Base-by-base conservation (phyloP, 2,329 filamentous ascomycete species). In the Hypoxylon sp. region DNA sequence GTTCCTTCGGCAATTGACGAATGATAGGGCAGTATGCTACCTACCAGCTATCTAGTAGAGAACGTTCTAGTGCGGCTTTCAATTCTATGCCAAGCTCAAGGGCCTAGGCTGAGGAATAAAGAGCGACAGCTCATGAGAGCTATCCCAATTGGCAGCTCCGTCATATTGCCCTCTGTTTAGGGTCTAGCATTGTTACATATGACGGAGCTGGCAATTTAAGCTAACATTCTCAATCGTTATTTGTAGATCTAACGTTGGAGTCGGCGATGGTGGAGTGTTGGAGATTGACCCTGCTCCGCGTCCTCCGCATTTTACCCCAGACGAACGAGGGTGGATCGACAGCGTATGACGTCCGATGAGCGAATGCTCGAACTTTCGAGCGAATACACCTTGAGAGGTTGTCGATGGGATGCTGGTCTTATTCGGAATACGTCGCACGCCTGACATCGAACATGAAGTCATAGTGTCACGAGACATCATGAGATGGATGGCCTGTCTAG, bases 291-390 rank as follows among this genome's bases (percentile, higher is more conserved):
- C 50, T 57, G 61, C 53, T 53, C 47, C 55, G 42, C 51, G 24
- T 52, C 61, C 68, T 65, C 69, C 66, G 51, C 69, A 69, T 67
- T 55, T 62, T 67, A 68, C 63, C 65, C 60, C 62, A 67, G 60
- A 69, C 63, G 62, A 42, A 63, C 68, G 55, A 69, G 29, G 24
- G 62, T 65, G 60, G 69, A 71, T 71, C 69, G 61, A 67, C 69
- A 55, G 57, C 57, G 42, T 60, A 67, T 71, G 69, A 71, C 69
- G 69, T 69, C 32, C 51, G n/a, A 67, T 71, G 69, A 69, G 35
- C 57, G 51, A 67, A 65, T 60, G 13, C 46, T 62, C 60, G 57
- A 65, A 65, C 27, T 21, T 70, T 71, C 56, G 62, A 67, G 48
- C 69, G 66, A 65, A 65, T 67, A 35, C 63, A 42, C 44, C 61